Evolutionary conservation across 2,329 filamentous ascomycete species (phyloP), one percentile per base, ranked within the genome.

Genomic region (Fusarium sublunatum): DNA sequence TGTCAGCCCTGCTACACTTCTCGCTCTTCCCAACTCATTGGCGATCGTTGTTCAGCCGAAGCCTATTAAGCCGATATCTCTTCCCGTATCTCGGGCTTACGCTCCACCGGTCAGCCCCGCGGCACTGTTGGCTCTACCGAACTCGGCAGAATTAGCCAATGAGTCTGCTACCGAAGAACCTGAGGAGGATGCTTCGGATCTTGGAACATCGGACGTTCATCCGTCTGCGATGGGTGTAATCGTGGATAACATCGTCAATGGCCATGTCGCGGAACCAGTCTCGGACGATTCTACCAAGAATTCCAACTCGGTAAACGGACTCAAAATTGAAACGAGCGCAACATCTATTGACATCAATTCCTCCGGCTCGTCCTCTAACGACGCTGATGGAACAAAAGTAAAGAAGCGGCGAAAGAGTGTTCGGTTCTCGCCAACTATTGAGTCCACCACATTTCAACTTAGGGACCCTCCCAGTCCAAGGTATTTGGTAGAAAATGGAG

Each of bases 351-450:
- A 43, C 22, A 13, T 55, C n/a, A 40, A 40, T 1, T 67, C 65
- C 22, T 58, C 55, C 12, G 50, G 44, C 28, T 36, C 64, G 28
- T 69, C 65, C 2, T 64, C 64, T 31, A 70, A 70, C 41, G 52
- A 52, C 3, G 47, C 49, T n/a, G 71, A 71, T 13, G 50, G 35
- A 7, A 44, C 50, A 3, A 70, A 68, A 26, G 38, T 61, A 0
- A 38, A 70, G 7, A 83, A 81, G 67, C 77, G 80, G 32, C 77
- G 76, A 36, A 92, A 91, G 76, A 88, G 84, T 51, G 90, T 92
- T 3, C 85, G 88, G 8, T 92, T 92, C 69, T 90, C 89, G 4
- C 84, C 88, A 1, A 83, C 81, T 12, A 85, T 91, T 2, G 84
- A 89, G 69, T 87, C 88, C 8, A 85, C 86, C 2, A 88, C 88